Evolutionary conservation across 768 basidiomycete species (phyloP).

Genomic region (Kwoniella sp.): DNA sequence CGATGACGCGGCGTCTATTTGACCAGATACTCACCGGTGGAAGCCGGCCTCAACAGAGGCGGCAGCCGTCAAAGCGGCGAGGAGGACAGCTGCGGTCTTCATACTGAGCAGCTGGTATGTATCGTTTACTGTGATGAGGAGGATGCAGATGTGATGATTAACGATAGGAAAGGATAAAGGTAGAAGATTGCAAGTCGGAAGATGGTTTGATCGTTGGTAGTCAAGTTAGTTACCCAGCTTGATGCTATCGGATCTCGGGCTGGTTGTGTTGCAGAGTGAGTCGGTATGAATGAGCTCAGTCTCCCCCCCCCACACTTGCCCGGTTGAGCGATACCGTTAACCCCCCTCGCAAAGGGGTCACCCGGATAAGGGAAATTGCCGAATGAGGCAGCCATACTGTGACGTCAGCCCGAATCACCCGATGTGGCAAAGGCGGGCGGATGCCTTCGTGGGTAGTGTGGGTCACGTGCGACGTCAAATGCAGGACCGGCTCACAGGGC

Average conservation of each 20-base stretch:
- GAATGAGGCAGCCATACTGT: background rate
- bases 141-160: slow-evolving; percentile 10
- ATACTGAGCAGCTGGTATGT: slow-evolving; percentile 31
- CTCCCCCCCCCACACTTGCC: background rate
- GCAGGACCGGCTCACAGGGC: no score
- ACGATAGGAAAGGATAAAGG: background rate
- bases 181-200: background rate
- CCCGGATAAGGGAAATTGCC: background rate
- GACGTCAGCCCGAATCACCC: background rate
- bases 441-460: background rate
- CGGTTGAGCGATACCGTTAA: slow-evolving; percentile 1
- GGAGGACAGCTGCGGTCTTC: slow-evolving; percentile 50
- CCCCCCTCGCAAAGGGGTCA: background rate
- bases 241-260: slow-evolving; percentile 2
- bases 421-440: background rate
- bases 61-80: slow-evolving; percentile 51
- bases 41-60: slow-evolving; percentile 54
- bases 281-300: background rate
- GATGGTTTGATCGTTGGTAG: no score
- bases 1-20: slow-evolving; percentile 34
- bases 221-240: no score
- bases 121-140: background rate
- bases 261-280: slow-evolving; percentile 23
- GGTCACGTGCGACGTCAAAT: no score
- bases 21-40: slow-evolving; percentile 51